phyloP scores from a whole-genome alignment of 73 alveolate species.

The Symbiodinium natans region DNA sequence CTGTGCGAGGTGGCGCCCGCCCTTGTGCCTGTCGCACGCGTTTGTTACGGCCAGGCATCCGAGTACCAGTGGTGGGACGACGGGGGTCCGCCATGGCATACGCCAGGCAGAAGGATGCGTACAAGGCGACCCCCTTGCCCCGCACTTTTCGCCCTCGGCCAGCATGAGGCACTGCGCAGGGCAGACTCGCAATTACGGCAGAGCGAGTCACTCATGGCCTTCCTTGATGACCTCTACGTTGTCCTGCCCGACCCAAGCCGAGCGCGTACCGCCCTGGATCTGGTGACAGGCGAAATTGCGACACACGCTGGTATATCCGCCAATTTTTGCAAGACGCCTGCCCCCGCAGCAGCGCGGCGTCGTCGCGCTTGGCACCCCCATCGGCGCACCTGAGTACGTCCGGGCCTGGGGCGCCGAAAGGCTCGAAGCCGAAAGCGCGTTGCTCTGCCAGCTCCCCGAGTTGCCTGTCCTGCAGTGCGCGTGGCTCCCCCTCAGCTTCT shows the following conservation, averaged over 20 bases:
- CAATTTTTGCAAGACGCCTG: neutral
- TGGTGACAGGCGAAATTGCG: neutral
- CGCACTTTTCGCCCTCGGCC: neutral
- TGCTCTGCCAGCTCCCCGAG: no score
- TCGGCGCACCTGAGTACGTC: neutral
- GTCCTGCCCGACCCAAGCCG: neutral
- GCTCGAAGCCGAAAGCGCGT: no score
- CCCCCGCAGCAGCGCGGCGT: neutral
- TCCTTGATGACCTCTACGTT: neutral
- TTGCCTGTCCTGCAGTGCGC: no score
- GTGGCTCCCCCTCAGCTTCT: no score
- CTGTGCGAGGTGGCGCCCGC: neutral
- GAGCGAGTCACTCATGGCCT: neutral
- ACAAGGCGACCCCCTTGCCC: constrained; percentile 8
- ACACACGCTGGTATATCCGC: neutral
- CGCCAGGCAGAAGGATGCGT: neutral
- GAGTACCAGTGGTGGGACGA: neutral
- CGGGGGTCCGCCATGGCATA: neutral
- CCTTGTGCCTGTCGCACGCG: neutral
- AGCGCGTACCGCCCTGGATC: neutral
- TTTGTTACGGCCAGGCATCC: neutral
- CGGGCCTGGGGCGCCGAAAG: neutral
- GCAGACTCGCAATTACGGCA: neutral
- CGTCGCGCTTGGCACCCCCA: neutral
- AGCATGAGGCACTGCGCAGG: neutral